Evolutionary conservation across 2,329 filamentous ascomycete species (phyloP).

Genomic region (Aureobasidium namibiae): DNA sequence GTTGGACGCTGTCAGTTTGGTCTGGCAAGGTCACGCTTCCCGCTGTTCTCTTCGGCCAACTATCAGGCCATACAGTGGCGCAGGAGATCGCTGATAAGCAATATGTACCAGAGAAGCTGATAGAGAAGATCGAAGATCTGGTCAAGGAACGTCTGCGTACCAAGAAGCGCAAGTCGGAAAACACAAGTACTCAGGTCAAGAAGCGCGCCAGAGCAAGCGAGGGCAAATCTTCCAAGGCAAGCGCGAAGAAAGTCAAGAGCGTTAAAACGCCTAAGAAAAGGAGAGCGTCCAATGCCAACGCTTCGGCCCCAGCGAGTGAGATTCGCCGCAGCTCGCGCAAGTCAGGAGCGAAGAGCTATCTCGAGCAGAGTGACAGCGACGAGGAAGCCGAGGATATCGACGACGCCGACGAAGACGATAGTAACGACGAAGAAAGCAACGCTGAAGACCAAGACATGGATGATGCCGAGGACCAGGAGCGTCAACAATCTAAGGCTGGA

Average conservation of each 20-base stretch:
- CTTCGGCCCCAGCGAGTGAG: slow-evolving; percentile 33
- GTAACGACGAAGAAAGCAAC: slow-evolving; percentile 13
- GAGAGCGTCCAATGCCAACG: slow-evolving; percentile 20
- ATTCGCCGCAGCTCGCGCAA: slow-evolving; percentile 36
- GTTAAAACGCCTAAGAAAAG: slow-evolving; percentile 33
- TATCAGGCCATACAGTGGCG: slow-evolving; percentile 69
- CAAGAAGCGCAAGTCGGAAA: slow-evolving; percentile 37
- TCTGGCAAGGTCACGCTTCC: slow-evolving; percentile 75
- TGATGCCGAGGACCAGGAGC: not conserved
- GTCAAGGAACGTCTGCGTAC: slow-evolving; percentile 62
- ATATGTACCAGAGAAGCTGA: slow-evolving; percentile 64
- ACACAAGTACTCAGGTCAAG: slow-evolving; percentile 17
- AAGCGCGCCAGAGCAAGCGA: slow-evolving; percentile 23
- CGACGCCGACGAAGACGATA: slow-evolving; percentile 4
- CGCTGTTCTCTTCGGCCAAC: slow-evolving; percentile 63
- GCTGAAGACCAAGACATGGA: slow-evolving; percentile 11
- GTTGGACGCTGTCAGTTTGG: slow-evolving; percentile 78
- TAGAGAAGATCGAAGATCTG: slow-evolving; percentile 66
- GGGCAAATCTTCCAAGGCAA: slow-evolving; percentile 19
- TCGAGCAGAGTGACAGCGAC: slow-evolving; percentile 33
- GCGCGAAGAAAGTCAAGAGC: slow-evolving; percentile 25
- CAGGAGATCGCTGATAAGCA: slow-evolving; percentile 81
- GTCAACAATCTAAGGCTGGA: slow-evolving; percentile 9
- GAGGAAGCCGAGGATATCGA: slow-evolving; percentile 10
- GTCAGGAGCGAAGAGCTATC: slow-evolving; percentile 34